Conservation (phyloP, 495 filamentous ascomycete genomes). For the Daldinia childiae region DNA sequence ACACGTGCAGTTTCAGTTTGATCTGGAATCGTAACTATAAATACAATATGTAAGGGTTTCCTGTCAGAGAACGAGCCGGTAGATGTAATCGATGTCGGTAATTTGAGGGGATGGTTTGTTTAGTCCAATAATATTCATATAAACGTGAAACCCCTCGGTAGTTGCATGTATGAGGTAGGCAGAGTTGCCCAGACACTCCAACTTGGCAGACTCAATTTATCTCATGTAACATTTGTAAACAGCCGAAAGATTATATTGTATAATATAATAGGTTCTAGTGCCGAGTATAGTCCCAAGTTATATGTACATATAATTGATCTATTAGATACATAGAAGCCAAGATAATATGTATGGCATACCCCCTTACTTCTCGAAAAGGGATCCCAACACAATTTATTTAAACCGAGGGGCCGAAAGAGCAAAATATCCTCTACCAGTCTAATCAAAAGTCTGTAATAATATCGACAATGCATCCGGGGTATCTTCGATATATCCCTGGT, state of each 20-base stretch:
- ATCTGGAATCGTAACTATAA: background rate
- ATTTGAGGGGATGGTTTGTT: background rate
- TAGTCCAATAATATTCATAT: background rate
- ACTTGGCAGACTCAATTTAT: no score
- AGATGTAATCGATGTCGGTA: background rate
- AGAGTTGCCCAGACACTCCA: background rate
- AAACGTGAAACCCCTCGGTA: background rate
- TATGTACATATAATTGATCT: background rate
- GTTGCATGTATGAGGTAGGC: background rate
- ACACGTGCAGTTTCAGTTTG: background rate
- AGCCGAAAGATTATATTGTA: background rate
- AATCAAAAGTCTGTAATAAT: slow-evolving; percentile 32
- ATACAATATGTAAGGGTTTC: background rate
- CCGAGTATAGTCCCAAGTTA: background rate
- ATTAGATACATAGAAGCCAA: background rate
- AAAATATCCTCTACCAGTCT: slow-evolving; percentile 2
- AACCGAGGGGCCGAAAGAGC: background rate
- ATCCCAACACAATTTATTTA: background rate
- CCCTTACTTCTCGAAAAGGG: background rate
- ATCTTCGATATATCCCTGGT: slow-evolving; percentile 40
- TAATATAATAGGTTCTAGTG: background rate
- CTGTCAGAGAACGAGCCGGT: background rate
- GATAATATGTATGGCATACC: background rate
- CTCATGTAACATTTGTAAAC: background rate
- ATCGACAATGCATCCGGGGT: slow-evolving; percentile 14